Evolutionary conservation across 805 yeast genomes (phyloP), one percentile per base, ranked within the genome.

Genomic region (Teunomyces lycoperdinae): DNA sequence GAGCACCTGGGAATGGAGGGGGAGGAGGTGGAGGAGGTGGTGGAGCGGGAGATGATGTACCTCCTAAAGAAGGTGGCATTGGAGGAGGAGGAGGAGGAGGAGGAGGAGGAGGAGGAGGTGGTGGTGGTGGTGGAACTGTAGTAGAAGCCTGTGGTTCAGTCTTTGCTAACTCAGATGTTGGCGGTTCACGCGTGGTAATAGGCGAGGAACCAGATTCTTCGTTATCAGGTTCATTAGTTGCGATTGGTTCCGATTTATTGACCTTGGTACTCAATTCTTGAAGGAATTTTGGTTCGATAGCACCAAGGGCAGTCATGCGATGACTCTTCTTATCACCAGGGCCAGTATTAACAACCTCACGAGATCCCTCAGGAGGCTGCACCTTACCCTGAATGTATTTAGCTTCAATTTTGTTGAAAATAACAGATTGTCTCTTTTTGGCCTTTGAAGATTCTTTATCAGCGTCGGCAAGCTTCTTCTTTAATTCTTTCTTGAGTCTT

Each of bases 231-330:
- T 16, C 16, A 9, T 4, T 20, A 14, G 27, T 5, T 8, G 34
- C 4, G 66, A 74, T 71, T 1, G 80, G 58, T 3, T 68, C 70
- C 3, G 70, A 58, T 47, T 67, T 77, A 6, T 63, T 67, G 9
- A 81, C 84, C 53, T 78, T 80, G 3, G 73, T 62, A 17, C 75
- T 69, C 53, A 83, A 66, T 57, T 83, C 87, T 42, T 73, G 69
- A 53, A 83, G 66, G 57, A 82, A 81, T 27, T 74, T 63, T 9
- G 83, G 80, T 48, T 74, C 66, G 70, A 75, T 68, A 2, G 63
- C 64, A 17, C 68, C 69, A 44, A 74, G 65, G 0, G 71, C 65
- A 5, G 68, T 60, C 44, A 62, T 57, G 43, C 73, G 58, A 50
- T 68, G 58, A 13, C 46, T 51, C 50, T 63, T 64, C 57, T 70